Conservation (phyloP, 257 asterid species). For the Solanum piurae region DNA sequence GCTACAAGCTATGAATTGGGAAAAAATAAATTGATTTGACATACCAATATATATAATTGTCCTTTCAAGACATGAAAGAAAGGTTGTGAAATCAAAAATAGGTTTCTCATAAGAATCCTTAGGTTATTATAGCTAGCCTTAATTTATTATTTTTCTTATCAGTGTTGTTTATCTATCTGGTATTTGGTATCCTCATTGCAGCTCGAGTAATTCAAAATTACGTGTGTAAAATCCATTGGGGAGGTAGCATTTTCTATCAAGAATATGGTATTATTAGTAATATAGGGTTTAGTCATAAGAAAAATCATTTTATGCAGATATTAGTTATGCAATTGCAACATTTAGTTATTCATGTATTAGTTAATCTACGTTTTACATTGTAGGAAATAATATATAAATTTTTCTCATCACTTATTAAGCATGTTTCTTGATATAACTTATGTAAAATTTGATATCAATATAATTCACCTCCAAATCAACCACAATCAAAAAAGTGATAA, state of each 20-base stretch:
- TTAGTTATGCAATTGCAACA: neutral
- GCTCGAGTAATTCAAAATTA: neutral
- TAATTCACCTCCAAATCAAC: neutral
- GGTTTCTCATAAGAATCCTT: neutral
- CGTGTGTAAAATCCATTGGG: neutral
- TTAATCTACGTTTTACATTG: neutral
- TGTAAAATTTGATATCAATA: neutral
- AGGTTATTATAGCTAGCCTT: neutral
- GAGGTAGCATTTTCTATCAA: neutral
- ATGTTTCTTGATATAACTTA: neutral
- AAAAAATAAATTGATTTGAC: neutral
- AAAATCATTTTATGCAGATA: neutral
- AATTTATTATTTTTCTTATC: no score
- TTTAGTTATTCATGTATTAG: no score
- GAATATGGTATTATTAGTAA: no score
- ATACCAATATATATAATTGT: neutral
- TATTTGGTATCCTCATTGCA: accelerated
- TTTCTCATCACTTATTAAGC: neutral
- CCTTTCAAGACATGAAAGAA: neutral
- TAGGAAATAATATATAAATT: neutral
- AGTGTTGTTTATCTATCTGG: neutral
- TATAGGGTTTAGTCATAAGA: neutral
- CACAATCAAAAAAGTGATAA: no score
- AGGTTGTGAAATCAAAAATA: neutral
- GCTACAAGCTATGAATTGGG: neutral